Evolutionary conservation across 1,139 yeast species (phyloP).

Genomic region (Yamadazyma dendronema): DNA sequence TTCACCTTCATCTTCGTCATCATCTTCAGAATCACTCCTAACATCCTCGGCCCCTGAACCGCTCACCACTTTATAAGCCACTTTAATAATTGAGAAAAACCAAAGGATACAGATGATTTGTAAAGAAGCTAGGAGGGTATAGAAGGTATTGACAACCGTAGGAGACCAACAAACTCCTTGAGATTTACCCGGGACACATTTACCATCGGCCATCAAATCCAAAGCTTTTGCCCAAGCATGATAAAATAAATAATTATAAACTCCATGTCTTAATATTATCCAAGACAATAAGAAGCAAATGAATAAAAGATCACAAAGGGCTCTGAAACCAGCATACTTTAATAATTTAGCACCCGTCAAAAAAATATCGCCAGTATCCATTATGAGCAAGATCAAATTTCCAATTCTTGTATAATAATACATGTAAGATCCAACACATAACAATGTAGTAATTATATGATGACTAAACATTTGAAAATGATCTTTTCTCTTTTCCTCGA

Average conservation of each 20-base stretch:
- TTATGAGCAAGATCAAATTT: slow-evolving; percentile 69
- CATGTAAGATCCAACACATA: slow-evolving; percentile 71
- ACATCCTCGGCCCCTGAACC: slow-evolving; percentile 83
- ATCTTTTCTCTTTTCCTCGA: slow-evolving; percentile 81
- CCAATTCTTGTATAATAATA: slow-evolving; percentile 77
- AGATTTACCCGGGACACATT: slow-evolving; percentile 31
- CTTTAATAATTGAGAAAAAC: slow-evolving; percentile 71
- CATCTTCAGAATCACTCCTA: slow-evolving; percentile 67
- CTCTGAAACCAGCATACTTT: slow-evolving; percentile 63
- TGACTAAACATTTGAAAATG: slow-evolving; percentile 84
- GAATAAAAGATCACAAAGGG: slow-evolving; percentile 68
- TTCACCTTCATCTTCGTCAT: slow-evolving; percentile 7
- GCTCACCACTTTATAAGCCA: slow-evolving; percentile 63
- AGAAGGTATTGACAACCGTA: slow-evolving; percentile 47
- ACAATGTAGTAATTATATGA: slow-evolving; percentile 73
- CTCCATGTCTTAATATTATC: slow-evolving; percentile 71
- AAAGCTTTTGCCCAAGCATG: slow-evolving; percentile 43
- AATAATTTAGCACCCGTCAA: slow-evolving; percentile 74
- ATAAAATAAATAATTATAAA: slow-evolving; percentile 65
- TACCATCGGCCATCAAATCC: slow-evolving; percentile 36
- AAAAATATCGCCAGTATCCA: slow-evolving; percentile 81
- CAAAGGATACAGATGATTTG: slow-evolving; percentile 69
- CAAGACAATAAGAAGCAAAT: slow-evolving; percentile 65
- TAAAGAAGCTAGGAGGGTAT: slow-evolving; percentile 58
- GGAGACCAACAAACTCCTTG: slow-evolving; percentile 60